These are phyloP conservation scores for Aegilops speltoides DNA, from an alignment of 176 grass and related monocot genomes.

Conservation along the genomic window DNA sequence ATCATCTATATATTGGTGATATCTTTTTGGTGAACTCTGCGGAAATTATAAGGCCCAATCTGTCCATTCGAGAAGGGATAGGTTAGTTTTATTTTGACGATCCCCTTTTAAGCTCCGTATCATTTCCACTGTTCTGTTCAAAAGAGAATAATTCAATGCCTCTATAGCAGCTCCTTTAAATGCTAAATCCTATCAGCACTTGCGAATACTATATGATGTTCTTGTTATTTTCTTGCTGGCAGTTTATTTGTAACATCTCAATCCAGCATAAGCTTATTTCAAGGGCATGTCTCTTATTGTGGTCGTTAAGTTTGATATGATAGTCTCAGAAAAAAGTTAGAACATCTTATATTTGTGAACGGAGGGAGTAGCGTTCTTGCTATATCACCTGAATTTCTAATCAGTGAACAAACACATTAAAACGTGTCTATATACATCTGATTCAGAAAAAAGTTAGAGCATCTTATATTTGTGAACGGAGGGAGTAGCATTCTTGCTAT, in stretches of 20 bases:
- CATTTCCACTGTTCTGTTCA: neutral
- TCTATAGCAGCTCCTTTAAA: neutral
- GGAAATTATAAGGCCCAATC: conserved; percentile 93
- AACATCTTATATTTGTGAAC: too few relatives aligned
- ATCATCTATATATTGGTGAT: conserved; percentile 97
- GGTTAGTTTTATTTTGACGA: conserved; percentile 43
- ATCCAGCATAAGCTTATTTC: neutral
- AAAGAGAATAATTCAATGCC: neutral
- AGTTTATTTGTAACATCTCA: neutral
- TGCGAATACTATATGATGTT: neutral
- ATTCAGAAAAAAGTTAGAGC: too few relatives aligned
- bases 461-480: too few relatives aligned
- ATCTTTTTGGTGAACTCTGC: conserved; percentile 92
- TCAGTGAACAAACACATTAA: too few relatives aligned
- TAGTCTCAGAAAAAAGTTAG: too few relatives aligned
- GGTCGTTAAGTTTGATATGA: neutral
- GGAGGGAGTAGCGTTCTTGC: too few relatives aligned
- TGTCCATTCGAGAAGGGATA: conserved; percentile 97
- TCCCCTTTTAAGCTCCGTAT: neutral
- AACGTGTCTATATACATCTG: too few relatives aligned
- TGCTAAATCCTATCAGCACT: neutral
- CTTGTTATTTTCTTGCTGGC: neutral
- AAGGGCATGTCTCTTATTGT: too few relatives aligned
- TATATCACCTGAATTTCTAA: too few relatives aligned
- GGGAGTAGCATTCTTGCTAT: neutral